Evolutionary conservation across 495 filamentous ascomycete genomes (phyloP), one percentile per base, ranked within the genome.

Genomic region (Hyaloscypha finlandica): DNA sequence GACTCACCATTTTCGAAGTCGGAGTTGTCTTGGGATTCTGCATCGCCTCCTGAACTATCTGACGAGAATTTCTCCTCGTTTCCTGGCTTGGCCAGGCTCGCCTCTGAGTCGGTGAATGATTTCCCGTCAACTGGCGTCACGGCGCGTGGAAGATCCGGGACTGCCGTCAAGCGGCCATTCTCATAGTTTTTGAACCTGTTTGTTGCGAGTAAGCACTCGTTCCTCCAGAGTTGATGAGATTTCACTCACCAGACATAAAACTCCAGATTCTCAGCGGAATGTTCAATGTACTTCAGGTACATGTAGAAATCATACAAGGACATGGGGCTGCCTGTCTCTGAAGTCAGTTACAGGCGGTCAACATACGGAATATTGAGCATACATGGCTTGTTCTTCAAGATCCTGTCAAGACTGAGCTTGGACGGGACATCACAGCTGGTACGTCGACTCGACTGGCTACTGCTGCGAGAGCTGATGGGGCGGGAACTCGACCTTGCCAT

Each of bases 281-380:
- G 85, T 72, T 92, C 90, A 59, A 94, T 83, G 74, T 92, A 91
- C 61, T 87, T 80, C 53, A 92, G 80, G 72, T 92, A 94, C 77
- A 91, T 89, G 87, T 92, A 90, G 74, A 94, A 93, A 69, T 94
- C 90, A 32, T 89, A 84, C 32, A 83, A 72, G 0, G 91, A 92
- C 73, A 86, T 86, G 31, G 91, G 91, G 62, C 61, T 65, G 35
- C 67, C 67, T 69, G 30, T 59, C 25, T 22, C 37, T 30, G 39
- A 57, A 39, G 39, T 64, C 53, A 48, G 61, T 1, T 35, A 33
- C 25, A 29, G 58, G 42, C 42, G 16, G 16, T 3, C 42, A 19
- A 19, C 33, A 9, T 33, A 39, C 8, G 1, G 39, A 29, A 42
- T 35, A 51, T 39, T 25, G 60, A 12, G 63, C 75, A 19, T 70